Percentiles rank a stretch among this genome's conserved stretches.
These are phyloP conservation scores for Brachypodium distachyon DNA, from an alignment of 202 grass and related monocot genomes.

Conservation along the genomic window DNA sequence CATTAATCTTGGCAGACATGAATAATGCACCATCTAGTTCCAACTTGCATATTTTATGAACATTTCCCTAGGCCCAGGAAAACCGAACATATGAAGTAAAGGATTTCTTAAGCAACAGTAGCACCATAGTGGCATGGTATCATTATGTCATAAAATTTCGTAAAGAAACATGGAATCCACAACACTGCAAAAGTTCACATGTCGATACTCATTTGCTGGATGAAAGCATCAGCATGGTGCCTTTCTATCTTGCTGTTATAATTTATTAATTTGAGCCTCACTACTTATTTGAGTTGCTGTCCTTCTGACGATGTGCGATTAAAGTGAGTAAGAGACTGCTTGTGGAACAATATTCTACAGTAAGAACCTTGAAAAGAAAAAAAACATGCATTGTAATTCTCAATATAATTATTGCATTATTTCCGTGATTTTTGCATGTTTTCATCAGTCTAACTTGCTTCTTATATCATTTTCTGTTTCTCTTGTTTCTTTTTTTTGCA, in stretches of 20 bases:
- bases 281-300: constrained; percentile 1
- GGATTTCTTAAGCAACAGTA: constrained; percentile 1
- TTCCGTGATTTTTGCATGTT: constrained; percentile 3
- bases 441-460: constrained; percentile 9
- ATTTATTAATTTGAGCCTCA: background rate
- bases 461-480: constrained; percentile 36
- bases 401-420: background rate
- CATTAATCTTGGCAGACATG: background rate
- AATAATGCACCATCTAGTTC: background rate
- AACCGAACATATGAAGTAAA: background rate
- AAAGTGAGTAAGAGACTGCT: background rate
- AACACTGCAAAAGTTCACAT: background rate
- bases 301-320: background rate
- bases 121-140: too few relatives aligned
- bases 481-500: constrained; percentile 52
- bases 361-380: background rate
- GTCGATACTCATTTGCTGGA: background rate
- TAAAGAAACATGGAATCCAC: background rate
- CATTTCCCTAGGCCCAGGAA: background rate
- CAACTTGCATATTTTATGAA: background rate
- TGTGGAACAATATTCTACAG: background rate
- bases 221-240: background rate
- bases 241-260: background rate
- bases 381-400: constrained; percentile 7
- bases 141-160: background rate